Evolutionary conservation across 164 flowering plant genomes (phyloP), one percentile per base, ranked within the genome.

Genomic region (Nymphaea colorata): DNA sequence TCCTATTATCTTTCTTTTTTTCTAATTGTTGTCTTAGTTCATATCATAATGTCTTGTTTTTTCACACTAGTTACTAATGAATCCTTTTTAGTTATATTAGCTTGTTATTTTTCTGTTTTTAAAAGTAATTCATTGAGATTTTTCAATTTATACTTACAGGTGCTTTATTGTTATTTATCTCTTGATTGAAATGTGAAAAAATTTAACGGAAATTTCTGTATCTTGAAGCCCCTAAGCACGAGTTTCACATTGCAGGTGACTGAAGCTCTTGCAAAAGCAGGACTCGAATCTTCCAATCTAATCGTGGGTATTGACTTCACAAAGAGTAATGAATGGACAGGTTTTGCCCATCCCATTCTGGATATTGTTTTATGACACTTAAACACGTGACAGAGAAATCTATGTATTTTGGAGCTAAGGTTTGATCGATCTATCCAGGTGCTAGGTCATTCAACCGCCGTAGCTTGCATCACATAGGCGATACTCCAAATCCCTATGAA

Each of bases 291-390:
- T 59, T 83, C 88, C 12, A 83, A 86, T 79, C 80, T 86, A 43
- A 84, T 86, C 65, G 8, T 86, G 44, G 91, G 91, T 41, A 78
- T 86, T 53, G 91, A 86, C 78, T 86, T 86, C 72, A 86, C 88
- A 2, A 84, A 84, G 67, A 86, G 91, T 76, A 86, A 86, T 64
- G 88, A 84, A 71, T 86, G 91, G 91, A 82, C 88, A 79, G 91
- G 91, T 86, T 70, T 61, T 75, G 36, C 44, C 57, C 57, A 51
- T 51, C 57, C 14, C 57, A 10, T 51, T 51, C 14, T 10, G 15
- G 14, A 10, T 51, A 10, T 8, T 51, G 14, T 51, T 51, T 51
- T 15, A 51, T 51, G 57, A 51, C 8, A 10, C 14, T 15, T 15
- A 5, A 15, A 51, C 8, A 51, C 14, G 5, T 51, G 14, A 8